These are phyloP conservation scores for Yarrowia phangngaensis DNA, from an alignment of 805 yeast species.

Conservation along the genomic window DNA sequence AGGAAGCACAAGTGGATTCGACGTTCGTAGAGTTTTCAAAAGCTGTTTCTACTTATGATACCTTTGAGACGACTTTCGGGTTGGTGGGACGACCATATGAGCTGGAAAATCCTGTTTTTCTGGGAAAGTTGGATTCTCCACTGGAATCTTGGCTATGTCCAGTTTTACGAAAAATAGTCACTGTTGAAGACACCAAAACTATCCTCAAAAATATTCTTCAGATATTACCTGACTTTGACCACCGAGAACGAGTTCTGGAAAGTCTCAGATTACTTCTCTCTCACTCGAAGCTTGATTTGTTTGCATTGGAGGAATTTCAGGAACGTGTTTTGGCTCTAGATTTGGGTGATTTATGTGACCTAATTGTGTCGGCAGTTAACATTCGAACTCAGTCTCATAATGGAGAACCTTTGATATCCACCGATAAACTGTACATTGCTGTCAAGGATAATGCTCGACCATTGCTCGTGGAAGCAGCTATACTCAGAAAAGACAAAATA, in stretches of 20 bases:
- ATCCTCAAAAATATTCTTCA: not conserved
- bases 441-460: constrained; percentile 9
- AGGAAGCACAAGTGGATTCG: no score
- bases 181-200: not conserved
- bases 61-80: constrained; percentile 15
- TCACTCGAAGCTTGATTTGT: not conserved
- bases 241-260: constrained; percentile 7
- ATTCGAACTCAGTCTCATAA: constrained; percentile 5
- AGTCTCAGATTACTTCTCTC: constrained; percentile 3
- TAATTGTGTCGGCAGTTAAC: not conserved
- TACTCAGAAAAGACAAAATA: constrained; percentile 5
- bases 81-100: not conserved
- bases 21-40: constrained; percentile 1
- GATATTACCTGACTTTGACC: not conserved
- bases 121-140: not conserved
- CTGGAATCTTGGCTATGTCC: constrained; percentile 17
- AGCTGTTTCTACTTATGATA: constrained; percentile 1
- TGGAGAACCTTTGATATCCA: constrained; percentile 1
- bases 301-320: constrained; percentile 4
- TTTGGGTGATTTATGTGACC: constrained; percentile 12
- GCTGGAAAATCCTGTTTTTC: constrained; percentile 1
- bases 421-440: constrained; percentile 6
- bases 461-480: constrained; percentile 13
- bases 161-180: not conserved
- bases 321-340: constrained; percentile 1